A percentile compares a stretch with the other conserved stretches of the same genome.
phyloP scores from a whole-genome alignment of 1,139 yeast species.

The Debaryomyces udenii region DNA sequence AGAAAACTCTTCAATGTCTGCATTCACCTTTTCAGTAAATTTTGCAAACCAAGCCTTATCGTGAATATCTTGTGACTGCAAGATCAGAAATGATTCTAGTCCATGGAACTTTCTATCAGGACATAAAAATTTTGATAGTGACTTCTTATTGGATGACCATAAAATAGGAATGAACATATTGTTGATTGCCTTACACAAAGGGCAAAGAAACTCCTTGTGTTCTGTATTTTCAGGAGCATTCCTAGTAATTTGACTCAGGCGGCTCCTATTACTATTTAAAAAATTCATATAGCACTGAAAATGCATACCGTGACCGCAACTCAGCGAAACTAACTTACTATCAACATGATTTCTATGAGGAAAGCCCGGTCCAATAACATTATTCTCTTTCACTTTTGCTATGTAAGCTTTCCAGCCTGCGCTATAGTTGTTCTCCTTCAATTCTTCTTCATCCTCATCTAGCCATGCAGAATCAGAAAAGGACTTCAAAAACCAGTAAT shows the following conservation, averaged over 20 bases:
- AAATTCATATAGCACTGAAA: constrained; percentile 72
- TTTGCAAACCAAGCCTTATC: constrained; percentile 31
- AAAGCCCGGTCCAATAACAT: constrained; percentile 75
- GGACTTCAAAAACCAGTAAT: constrained; percentile 68
- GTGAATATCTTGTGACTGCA: constrained; percentile 19
- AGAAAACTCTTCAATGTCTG: constrained; percentile 29
- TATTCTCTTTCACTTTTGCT: constrained; percentile 34
- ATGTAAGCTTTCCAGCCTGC: constrained; percentile 44
- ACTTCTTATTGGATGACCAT: constrained; percentile 46
- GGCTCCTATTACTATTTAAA: constrained; percentile 52
- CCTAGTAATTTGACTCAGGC: constrained; percentile 76
- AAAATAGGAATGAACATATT: constrained; percentile 81
- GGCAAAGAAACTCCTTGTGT: constrained; percentile 80
- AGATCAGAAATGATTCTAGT: constrained; percentile 20
- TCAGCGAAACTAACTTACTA: constrained; percentile 61
- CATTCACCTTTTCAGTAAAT: constrained; percentile 24
- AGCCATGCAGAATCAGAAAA: constrained; percentile 58
- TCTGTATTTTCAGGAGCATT: constrained; percentile 77
- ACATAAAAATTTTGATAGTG: constrained; percentile 17
- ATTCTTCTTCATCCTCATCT: constrained; percentile 41
- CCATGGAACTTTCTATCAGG: constrained; percentile 3
- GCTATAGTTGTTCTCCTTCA: constrained; percentile 21
- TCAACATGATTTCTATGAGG: constrained; percentile 44
- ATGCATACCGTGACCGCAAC: constrained; percentile 97
- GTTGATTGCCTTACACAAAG: constrained; percentile 85